phyloP scores from a whole-genome alignment of 768 basidiomycete genomes.

The Melanogaster broomeanus region DNA sequence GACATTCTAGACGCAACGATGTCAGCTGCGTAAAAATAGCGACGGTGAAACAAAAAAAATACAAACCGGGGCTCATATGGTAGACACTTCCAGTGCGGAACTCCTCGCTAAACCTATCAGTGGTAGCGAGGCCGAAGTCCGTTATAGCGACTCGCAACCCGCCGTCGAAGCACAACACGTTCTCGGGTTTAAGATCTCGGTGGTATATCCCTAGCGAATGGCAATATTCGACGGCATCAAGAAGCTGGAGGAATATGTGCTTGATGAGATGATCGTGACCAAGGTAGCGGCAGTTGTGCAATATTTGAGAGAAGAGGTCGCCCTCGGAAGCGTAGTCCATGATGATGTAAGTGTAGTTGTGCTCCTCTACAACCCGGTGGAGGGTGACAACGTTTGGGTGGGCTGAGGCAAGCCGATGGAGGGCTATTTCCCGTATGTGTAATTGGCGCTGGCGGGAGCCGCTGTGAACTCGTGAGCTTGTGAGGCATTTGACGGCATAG shows the following conservation, averaged over 20 bases:
- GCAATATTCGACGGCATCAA: slow-evolving; percentile 92
- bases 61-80: slow-evolving; percentile 92
- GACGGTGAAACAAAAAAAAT: slow-evolving; percentile 4
- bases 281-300: slow-evolving; percentile 71
- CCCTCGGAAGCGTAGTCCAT: slow-evolving; percentile 93
- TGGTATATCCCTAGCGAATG: slow-evolving; percentile 93
- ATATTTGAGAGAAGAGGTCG: slow-evolving; percentile 91
- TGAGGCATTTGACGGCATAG: slow-evolving; percentile 92
- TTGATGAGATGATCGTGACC: slow-evolving; percentile 86
- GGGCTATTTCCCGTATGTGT: slow-evolving; percentile 86
- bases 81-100: slow-evolving; percentile 97
- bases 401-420: slow-evolving; percentile 73
- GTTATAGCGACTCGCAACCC: slow-evolving; percentile 83
- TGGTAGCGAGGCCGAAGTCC: slow-evolving; percentile 94
- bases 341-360: slow-evolving; percentile 81
- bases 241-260: slow-evolving; percentile 87
- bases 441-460: slow-evolving; percentile 63
- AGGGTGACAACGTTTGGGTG: slow-evolving; percentile 86
- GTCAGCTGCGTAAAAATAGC: slow-evolving; percentile 13
- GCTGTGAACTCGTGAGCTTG: slow-evolving; percentile 47
- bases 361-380: slow-evolving; percentile 85
- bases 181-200: slow-evolving; percentile 97
- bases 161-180: slow-evolving; percentile 81
- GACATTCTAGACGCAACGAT: slow-evolving; percentile 67
- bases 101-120: slow-evolving; percentile 81